phyloP scores from a whole-genome alignment of 208 protist genomes.

The Trypanosoma cruzi region DNA sequence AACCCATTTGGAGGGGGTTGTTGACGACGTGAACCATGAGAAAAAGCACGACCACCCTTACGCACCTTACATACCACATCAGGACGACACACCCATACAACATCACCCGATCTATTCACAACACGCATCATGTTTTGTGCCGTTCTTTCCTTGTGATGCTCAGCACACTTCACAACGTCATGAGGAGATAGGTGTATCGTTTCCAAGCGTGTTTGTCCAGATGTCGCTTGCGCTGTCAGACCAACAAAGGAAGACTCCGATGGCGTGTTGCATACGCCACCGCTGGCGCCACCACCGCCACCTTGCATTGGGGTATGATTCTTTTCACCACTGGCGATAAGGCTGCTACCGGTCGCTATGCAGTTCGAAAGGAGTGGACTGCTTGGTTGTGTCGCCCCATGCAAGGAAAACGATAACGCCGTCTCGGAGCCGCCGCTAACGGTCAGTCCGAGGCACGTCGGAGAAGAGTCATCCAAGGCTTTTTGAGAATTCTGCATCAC shows the following conservation, averaged over 20 bases:
- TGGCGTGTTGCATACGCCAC: background rate
- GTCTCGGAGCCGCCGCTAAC: background rate
- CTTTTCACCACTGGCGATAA: background rate
- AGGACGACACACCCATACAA: slow-evolving; percentile 9
- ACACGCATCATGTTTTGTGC: slow-evolving; percentile 14
- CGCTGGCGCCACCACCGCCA: background rate
- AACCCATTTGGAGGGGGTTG: background rate
- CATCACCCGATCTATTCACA: background rate
- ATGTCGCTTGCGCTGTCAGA: background rate
- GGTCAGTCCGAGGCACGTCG: background rate
- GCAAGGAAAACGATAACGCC: background rate
- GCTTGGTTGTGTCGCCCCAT: background rate
- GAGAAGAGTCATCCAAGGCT: background rate
- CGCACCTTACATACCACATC: slow-evolving; percentile 15
- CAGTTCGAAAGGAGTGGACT: background rate
- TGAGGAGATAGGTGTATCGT: slow-evolving; percentile 1
- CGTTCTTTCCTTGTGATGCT: slow-evolving; percentile 15
- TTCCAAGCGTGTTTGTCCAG: background rate
- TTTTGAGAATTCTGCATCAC: background rate
- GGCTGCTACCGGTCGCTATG: background rate
- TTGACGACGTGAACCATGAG: background rate
- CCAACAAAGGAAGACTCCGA: background rate
- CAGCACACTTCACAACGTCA: slow-evolving; percentile 8
- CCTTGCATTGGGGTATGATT: background rate
- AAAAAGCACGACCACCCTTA: background rate